Evolutionary conservation across 2,329 filamentous ascomycete genomes (phyloP).

Genomic region (Didymosphaeria variabile): DNA sequence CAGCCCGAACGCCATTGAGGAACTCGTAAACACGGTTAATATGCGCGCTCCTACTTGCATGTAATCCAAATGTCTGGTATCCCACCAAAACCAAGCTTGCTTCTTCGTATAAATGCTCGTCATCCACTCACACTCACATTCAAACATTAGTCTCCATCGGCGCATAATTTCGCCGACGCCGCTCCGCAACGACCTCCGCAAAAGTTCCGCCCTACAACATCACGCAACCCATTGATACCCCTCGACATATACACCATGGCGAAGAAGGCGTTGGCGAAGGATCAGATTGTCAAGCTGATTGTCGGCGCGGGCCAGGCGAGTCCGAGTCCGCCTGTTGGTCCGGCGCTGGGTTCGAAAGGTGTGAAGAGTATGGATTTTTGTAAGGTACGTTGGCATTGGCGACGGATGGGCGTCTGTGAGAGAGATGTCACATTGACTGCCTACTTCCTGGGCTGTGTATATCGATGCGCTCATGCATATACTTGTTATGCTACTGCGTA

Average conservation of each 20-base stretch:
- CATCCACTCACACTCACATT: background rate
- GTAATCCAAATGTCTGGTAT: too few species aligned
- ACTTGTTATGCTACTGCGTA: background rate
- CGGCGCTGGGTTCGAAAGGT: slow-evolving; percentile 94
- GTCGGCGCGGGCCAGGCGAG: slow-evolving; percentile 95
- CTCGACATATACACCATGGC: slow-evolving; percentile 38
- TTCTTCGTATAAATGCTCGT: too few species aligned
- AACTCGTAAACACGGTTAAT: too few species aligned
- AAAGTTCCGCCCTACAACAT: slow-evolving; percentile 15
- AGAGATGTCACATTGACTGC: too few species aligned
- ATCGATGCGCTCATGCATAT: background rate
- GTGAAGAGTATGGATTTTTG: slow-evolving; percentile 99
- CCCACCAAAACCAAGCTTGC: too few species aligned
- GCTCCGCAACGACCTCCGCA: slow-evolving; percentile 19
- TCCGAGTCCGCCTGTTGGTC: slow-evolving; percentile 94
- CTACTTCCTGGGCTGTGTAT: too few species aligned
- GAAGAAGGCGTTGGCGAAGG: slow-evolving; percentile 47
- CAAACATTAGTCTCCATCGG: slow-evolving; percentile 1
- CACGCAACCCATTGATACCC: background rate
- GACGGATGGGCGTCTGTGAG: background rate
- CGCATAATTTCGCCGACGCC: slow-evolving; percentile 15
- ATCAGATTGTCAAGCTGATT: slow-evolving; percentile 88
- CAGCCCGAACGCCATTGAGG: too few species aligned
- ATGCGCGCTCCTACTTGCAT: too few species aligned
- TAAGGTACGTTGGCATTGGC: slow-evolving; percentile 70